Evolutionary conservation across 306 rosid genomes (phyloP).

Genomic region (Cotoneaster glaucophyllus): DNA sequence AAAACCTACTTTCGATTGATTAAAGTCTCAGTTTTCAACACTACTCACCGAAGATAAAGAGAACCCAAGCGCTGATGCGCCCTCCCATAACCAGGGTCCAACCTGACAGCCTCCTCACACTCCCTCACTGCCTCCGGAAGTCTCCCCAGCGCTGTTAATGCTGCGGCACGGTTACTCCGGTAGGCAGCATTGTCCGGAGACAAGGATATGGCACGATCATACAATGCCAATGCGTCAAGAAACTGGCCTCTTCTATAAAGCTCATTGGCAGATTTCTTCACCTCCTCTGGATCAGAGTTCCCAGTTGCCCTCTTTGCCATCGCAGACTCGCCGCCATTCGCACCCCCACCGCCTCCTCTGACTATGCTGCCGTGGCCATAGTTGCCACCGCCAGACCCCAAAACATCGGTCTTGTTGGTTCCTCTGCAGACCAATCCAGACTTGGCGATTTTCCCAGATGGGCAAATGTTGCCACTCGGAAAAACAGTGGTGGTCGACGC

Average conservation of each 20-base stretch:
- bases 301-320: conserved; percentile 31
- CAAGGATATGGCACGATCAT: conserved; percentile 66
- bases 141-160: conserved; percentile 75
- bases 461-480: conserved; percentile 74
- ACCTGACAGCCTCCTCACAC: conserved; percentile 79
- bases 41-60: conserved; percentile 68
- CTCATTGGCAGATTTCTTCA: conserved; percentile 66
- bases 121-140: conserved; percentile 67
- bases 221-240: conserved; percentile 68
- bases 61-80: conserved; percentile 84
- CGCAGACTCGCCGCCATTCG: conserved; percentile 25
- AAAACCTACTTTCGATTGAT: neutral
- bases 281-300: conserved; percentile 69
- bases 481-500: conserved; percentile 22
- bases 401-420: conserved; percentile 49
- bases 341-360: conserved; percentile 61
- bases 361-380: conserved; percentile 87
- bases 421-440: conserved; percentile 36
- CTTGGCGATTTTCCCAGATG: conserved; percentile 57
- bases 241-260: conserved; percentile 51
- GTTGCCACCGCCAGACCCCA: conserved; percentile 69
- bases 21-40: conserved; percentile 3
- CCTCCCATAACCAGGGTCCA: conserved; percentile 64
- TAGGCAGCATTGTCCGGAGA: conserved; percentile 69
- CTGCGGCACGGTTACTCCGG: conserved; percentile 80